Percentiles rank a stretch among this genome's conserved stretches.
Evolutionary conservation across 352 stramenopile species (phyloP).

Genomic region (Globisporangium nodosum): DNA sequence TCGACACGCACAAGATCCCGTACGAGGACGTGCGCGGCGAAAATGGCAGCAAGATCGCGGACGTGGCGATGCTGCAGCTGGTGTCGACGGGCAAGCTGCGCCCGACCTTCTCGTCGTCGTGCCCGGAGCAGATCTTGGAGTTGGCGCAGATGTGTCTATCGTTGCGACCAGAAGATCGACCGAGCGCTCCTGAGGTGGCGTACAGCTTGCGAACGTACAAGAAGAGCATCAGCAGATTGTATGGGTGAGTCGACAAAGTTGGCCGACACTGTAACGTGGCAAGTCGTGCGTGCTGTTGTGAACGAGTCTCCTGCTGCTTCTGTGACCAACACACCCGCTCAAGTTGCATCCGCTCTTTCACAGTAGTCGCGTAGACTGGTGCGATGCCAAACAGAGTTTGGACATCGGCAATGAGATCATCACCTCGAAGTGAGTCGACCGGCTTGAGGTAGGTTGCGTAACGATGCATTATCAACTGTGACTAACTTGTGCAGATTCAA

Average conservation of each 20-base stretch:
- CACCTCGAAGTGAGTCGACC: too few species aligned
- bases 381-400: too few species aligned
- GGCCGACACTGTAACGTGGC: too few species aligned
- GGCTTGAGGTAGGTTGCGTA: too few species aligned
- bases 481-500: too few species aligned
- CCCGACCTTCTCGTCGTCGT: conserved; percentile 26
- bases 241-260: background rate
- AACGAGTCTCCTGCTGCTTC: too few species aligned
- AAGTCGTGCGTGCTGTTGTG: too few species aligned
- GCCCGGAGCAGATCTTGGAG: conserved; percentile 25
- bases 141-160: conserved; percentile 27
- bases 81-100: conserved; percentile 27
- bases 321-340: too few species aligned
- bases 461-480: too few species aligned
- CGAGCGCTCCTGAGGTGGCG: conserved; percentile 33
- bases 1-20: conserved; percentile 47
- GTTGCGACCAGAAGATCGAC: conserved; percentile 20
- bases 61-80: conserved; percentile 42
- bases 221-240: conserved; percentile 3
- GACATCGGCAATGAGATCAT: too few species aligned
- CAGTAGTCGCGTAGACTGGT: too few species aligned
- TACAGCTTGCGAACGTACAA: conserved; percentile 33
- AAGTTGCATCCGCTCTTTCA: too few species aligned
- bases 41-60: conserved; percentile 27
- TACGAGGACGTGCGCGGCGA: conserved; percentile 33